These are phyloP conservation scores for Steccherinum ochraceum DNA, from an alignment of 768 basidiomycete genomes.

Conservation along the genomic window DNA sequence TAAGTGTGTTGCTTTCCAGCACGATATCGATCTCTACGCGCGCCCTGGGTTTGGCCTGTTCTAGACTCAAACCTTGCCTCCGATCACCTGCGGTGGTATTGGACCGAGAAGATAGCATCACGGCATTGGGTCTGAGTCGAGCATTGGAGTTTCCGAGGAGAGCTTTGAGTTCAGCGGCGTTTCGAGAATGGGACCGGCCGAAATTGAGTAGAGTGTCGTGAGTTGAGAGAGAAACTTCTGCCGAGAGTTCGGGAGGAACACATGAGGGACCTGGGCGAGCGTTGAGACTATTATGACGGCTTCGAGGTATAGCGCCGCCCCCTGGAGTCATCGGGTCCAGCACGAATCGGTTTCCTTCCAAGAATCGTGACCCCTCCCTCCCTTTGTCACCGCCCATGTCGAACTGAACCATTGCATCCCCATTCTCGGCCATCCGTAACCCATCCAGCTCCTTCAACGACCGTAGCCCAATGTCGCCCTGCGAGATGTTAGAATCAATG, in stretches of 20 bases:
- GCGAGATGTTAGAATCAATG: not conserved
- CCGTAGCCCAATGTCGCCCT: conserved; percentile 8
- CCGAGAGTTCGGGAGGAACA: conserved; percentile 25
- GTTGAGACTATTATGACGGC: conserved; percentile 2
- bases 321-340: conserved; percentile 26
- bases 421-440: conserved; percentile 40
- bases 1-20: conserved; percentile 67
- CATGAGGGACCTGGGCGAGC: not conserved
- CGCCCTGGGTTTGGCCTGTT: conserved; percentile 66
- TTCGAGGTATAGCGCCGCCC: conserved; percentile 15
- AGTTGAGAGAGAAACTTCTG: not conserved
- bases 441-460: conserved; percentile 34
- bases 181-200: conserved; percentile 42
- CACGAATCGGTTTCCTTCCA: conserved; percentile 18
- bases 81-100: not conserved
- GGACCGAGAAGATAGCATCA: conserved; percentile 27
- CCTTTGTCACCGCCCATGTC: conserved; percentile 33
- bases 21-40: conserved; percentile 79
- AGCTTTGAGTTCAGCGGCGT: conserved; percentile 49
- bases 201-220: conserved; percentile 50
- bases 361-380: conserved; percentile 29
- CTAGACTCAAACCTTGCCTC: conserved; percentile 29
- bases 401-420: conserved; percentile 41
- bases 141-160: conserved; percentile 59
- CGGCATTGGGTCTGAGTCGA: conserved; percentile 44